These are phyloP conservation scores for Aegilops speltoides DNA, from an alignment of 176 grass and related monocot species.

Conservation along the genomic window DNA sequence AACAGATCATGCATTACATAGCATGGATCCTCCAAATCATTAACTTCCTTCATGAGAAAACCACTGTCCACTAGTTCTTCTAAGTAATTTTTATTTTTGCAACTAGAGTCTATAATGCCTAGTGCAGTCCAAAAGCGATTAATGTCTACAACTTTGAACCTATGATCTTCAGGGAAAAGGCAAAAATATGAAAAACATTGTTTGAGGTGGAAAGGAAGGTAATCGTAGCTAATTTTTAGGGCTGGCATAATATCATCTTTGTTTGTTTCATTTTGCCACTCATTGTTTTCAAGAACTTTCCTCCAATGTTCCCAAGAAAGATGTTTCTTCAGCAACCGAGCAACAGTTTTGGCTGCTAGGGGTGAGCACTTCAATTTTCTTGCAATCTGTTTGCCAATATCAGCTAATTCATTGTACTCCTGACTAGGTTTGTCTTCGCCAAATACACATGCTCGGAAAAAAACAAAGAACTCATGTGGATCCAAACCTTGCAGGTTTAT, in stretches of 20 bases:
- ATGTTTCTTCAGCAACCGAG: not conserved
- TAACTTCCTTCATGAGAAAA: conserved; percentile 2
- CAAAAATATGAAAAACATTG: conserved; percentile 9
- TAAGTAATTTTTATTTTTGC: not conserved
- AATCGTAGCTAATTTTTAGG: conserved; percentile 16
- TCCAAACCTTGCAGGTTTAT: not conserved
- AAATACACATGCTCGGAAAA: conserved; percentile 9
- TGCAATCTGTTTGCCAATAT: not conserved
- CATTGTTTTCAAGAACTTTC: not conserved
- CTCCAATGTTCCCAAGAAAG: not conserved
- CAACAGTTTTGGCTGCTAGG: conserved; percentile 3
- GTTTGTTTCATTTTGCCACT: not conserved
- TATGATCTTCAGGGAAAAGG: not conserved
- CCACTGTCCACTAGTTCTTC: not conserved
- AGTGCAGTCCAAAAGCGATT: not conserved
- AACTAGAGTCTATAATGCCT: not conserved
- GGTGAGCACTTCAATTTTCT: not conserved
- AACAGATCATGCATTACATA: conserved; percentile 8
- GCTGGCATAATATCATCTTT: not conserved
- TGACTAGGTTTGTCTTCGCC: not conserved
- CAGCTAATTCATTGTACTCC: no score
- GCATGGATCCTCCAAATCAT: not conserved
- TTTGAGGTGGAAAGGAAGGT: conserved; percentile 12
- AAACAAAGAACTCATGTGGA: not conserved
- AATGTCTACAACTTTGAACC: not conserved